Conservation (phyloP, 495 filamentous ascomycete species). For the Penicillium verhagenii region DNA sequence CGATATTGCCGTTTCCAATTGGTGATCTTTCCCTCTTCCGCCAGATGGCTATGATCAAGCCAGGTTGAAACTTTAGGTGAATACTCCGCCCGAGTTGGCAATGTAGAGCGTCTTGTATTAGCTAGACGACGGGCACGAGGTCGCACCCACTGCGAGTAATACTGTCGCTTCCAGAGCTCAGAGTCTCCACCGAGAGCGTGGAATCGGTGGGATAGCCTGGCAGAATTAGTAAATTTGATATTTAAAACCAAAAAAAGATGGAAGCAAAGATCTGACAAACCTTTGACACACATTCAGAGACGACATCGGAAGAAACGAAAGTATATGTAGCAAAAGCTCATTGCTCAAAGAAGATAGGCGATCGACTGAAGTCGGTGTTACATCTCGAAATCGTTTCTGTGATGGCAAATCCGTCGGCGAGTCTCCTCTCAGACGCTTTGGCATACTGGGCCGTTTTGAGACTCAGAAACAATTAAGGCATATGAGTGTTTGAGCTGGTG, state of each 20-base stretch:
- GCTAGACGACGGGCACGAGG: conserved; percentile 78
- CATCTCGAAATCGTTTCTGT: conserved; percentile 39
- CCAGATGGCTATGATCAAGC: conserved; percentile 69
- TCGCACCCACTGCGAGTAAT: conserved; percentile 85
- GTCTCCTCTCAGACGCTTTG: conserved; percentile 41
- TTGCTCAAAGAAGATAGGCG: conserved; percentile 70
- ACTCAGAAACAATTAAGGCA: not conserved
- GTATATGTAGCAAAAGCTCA: conserved; percentile 82
- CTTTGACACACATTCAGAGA: conserved; percentile 69
- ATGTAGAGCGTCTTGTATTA: conserved; percentile 52
- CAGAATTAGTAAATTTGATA: conserved; percentile 3
- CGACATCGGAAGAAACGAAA: conserved; percentile 68
- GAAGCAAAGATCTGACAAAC: conserved; percentile 33
- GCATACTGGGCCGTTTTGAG: conserved; percentile 32
- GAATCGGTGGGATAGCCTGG: conserved; percentile 75
- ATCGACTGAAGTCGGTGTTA: conserved; percentile 26
- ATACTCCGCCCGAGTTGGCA: conserved; percentile 53
- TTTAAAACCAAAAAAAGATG: not conserved
- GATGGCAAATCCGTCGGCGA: conserved; percentile 8
- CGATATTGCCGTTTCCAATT: conserved; percentile 93
- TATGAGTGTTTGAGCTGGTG: not conserved
- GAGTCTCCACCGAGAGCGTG: conserved; percentile 73
- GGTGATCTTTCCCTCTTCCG: conserved; percentile 49
- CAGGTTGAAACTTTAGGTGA: conserved; percentile 75
- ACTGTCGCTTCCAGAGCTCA: conserved; percentile 87